These are phyloP conservation scores for Artomyces pyxidatus DNA, from an alignment of 768 basidiomycete genomes.

Conservation along the genomic window DNA sequence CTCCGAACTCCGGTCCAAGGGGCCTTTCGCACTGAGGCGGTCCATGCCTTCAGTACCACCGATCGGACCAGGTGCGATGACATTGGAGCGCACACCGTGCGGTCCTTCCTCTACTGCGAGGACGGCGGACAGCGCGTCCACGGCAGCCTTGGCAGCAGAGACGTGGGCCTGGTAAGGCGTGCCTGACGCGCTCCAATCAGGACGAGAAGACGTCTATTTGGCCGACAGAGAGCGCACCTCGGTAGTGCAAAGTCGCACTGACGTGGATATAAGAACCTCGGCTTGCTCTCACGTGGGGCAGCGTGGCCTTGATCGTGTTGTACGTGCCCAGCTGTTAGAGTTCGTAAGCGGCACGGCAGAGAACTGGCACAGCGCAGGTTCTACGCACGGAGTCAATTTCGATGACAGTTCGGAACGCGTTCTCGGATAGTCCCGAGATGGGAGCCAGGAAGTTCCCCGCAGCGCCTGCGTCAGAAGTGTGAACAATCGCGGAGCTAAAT, in stretches of 20 bases:
- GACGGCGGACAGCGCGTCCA: conserved; percentile 82
- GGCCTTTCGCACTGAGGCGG: conserved; percentile 34
- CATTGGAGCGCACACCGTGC: conserved; percentile 85
- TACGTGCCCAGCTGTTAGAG: conserved; percentile 71
- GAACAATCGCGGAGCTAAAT: not conserved
- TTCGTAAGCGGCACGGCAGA: not conserved
- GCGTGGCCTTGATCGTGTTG: conserved; percentile 90
- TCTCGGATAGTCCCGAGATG: conserved; percentile 75
- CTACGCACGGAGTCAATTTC: conserved; percentile 81
- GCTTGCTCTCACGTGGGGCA: conserved; percentile 59
- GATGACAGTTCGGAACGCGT: conserved; percentile 87
- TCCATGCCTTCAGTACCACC: conserved; percentile 66
- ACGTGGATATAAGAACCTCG: conserved; percentile 85
- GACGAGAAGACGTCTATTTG: too few species aligned
- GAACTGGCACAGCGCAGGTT: not conserved
- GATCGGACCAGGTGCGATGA: conserved; percentile 81
- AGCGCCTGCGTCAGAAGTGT: conserved; percentile 48
- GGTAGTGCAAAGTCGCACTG: conserved; percentile 83
- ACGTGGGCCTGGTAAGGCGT: conserved; percentile 89
- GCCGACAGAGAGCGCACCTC: conserved; percentile 43
- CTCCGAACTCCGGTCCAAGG: not conserved
- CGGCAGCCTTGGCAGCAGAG: conserved; percentile 89
- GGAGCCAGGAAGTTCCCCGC: conserved; percentile 95
- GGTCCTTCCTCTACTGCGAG: conserved; percentile 94
- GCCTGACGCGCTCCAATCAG: conserved; percentile 30